Percentiles rank a stretch among this genome's conserved stretches.
These are phyloP conservation scores for Ceratocystiopsis brevicomis DNA, from an alignment of 2,329 filamentous ascomycete species.

Conservation along the genomic window DNA sequence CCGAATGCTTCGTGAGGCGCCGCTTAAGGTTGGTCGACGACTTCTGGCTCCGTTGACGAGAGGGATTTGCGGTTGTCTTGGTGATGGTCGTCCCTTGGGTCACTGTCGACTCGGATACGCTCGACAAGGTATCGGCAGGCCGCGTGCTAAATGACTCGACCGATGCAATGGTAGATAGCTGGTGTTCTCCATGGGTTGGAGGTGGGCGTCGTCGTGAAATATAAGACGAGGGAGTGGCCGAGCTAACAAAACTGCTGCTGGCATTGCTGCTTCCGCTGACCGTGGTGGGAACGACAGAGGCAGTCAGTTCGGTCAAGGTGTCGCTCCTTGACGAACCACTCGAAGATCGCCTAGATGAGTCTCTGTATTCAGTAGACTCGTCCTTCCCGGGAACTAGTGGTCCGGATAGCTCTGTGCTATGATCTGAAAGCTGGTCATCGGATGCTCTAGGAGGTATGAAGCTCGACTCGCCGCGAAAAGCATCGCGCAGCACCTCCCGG, in stretches of 20 bases:
- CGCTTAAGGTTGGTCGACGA: conserved; percentile 38
- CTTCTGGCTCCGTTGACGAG: conserved; percentile 27
- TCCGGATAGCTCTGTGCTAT: no score
- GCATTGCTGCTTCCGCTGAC: conserved; percentile 9
- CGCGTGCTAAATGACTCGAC: conserved; percentile 27
- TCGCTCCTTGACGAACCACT: conserved; percentile 14
- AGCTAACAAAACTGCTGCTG: conserved; percentile 7
- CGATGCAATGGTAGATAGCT: conserved; percentile 38
- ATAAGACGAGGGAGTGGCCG: conserved; percentile 7
- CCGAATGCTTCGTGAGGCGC: conserved; percentile 75
- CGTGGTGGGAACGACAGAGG: conserved; percentile 14
- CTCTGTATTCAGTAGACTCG: no score
- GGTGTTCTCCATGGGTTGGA: conserved; percentile 35
- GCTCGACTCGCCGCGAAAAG: conserved; percentile 42
- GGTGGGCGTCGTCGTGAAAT: conserved; percentile 19
- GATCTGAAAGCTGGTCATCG: not conserved
- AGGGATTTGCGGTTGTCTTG: conserved; percentile 25
- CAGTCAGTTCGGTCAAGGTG: conserved; percentile 7
- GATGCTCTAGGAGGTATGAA: conserved; percentile 27
- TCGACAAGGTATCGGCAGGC: conserved; percentile 31
- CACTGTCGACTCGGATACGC: conserved; percentile 29
- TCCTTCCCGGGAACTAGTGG: no score
- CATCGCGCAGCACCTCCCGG: conserved; percentile 39
- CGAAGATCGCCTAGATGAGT: conserved; percentile 11
- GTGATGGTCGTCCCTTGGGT: conserved; percentile 33